phyloP scores from a whole-genome alignment of 1,139 yeast species.

The Kluyveromyces sp. region DNA sequence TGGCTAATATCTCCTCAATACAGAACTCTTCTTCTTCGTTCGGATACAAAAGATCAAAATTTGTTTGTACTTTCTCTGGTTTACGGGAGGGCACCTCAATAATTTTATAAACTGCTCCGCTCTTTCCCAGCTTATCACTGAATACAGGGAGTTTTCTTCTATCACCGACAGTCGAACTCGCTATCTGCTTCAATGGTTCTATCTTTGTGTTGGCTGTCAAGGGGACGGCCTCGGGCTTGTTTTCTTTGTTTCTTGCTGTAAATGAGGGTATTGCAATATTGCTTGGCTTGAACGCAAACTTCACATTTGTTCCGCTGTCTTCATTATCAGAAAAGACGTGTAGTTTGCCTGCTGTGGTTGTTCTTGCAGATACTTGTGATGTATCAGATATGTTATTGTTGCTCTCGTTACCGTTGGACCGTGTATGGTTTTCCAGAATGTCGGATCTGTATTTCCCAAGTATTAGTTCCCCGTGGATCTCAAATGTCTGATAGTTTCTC shows the following conservation, averaged over 20 bases:
- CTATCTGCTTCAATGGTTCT: constrained; percentile 17
- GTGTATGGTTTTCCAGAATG: constrained; percentile 18
- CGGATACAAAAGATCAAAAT: constrained; percentile 51
- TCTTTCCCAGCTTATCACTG: constrained; percentile 34
- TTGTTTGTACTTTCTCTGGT: constrained; percentile 57
- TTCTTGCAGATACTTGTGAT: constrained; percentile 20
- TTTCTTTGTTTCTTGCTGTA: constrained; percentile 56
- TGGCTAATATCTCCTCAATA: constrained; percentile 56
- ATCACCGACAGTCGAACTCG: constrained; percentile 46
- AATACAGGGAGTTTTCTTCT: constrained; percentile 38
- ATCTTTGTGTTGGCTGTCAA: constrained; percentile 38
- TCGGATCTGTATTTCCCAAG: constrained; percentile 32
- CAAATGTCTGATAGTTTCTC: not conserved
- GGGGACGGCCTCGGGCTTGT: constrained; percentile 47
- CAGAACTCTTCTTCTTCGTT: constrained; percentile 46
- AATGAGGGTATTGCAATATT: not conserved
- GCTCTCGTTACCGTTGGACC: constrained; percentile 22
- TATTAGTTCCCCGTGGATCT: constrained; percentile 8
- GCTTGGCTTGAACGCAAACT: not conserved
- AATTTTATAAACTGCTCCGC: constrained; percentile 39
- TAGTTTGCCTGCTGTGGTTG: constrained; percentile 3
- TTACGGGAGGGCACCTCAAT: constrained; percentile 53
- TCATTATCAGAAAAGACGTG: constrained; percentile 26
- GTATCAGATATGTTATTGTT: constrained; percentile 15
- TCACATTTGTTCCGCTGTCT: constrained; percentile 11